Percentiles rank a stretch among this genome's conserved stretches.
These are phyloP conservation scores for Aureobasidium sp. DNA, from an alignment of 2,329 filamentous ascomycete species.

Conservation along the genomic window DNA sequence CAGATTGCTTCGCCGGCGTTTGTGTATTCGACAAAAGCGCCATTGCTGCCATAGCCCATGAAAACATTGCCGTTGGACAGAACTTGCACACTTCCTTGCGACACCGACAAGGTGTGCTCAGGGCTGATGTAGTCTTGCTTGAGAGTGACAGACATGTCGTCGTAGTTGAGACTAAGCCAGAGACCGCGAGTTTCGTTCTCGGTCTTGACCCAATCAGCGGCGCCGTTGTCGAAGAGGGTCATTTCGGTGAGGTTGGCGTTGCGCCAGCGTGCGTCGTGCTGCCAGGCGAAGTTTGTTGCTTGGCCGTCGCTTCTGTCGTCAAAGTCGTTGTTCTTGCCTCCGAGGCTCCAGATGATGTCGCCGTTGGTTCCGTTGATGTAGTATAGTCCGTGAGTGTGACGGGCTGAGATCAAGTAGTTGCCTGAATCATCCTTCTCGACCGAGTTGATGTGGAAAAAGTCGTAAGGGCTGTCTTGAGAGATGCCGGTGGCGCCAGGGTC, in stretches of 20 bases:
- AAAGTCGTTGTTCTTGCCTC: constrained; percentile 42
- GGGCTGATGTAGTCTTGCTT: constrained; percentile 24
- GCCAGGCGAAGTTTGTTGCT: constrained; percentile 44
- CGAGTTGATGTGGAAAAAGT: constrained; percentile 50
- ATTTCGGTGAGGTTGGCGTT: constrained; percentile 17
- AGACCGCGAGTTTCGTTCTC: constrained; percentile 16
- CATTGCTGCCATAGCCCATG: constrained; percentile 47
- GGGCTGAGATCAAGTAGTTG: constrained; percentile 44
- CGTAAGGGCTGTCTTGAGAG: constrained; percentile 30
- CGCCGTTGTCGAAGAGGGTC: constrained; percentile 22
- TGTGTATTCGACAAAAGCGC: constrained; percentile 35
- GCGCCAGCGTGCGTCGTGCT: constrained; percentile 47
- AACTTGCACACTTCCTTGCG: constrained; percentile 47
- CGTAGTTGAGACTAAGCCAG: constrained; percentile 22
- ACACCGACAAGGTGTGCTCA: constrained; percentile 37
- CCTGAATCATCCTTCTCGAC: constrained; percentile 43
- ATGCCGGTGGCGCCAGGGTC: constrained; percentile 36
- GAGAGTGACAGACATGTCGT: constrained; percentile 26
- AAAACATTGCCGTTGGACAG: constrained; percentile 48
- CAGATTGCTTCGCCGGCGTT: constrained; percentile 45
- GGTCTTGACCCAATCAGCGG: constrained; percentile 17
- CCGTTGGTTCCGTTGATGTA: constrained; percentile 40
- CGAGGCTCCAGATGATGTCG: constrained; percentile 45
- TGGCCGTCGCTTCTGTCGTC: constrained; percentile 35
- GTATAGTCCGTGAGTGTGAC: constrained; percentile 38